Percentiles rank a stretch among this genome's conserved stretches.
Conservation (phyloP, 2,329 filamentous ascomycete species). For the Neofusicoccum kwambonambiense region DNA sequence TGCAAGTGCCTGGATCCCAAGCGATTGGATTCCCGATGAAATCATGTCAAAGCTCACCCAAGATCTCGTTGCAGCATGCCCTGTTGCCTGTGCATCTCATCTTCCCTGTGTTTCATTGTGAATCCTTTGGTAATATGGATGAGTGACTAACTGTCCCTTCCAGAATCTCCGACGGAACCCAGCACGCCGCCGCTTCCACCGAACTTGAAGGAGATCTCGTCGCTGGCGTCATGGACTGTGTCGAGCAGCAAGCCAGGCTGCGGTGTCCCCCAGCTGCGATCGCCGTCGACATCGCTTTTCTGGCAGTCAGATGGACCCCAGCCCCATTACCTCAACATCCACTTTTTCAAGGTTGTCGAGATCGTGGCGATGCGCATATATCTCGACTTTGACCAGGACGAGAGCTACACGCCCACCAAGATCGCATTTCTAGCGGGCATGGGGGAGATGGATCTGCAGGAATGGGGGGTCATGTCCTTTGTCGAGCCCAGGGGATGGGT, state of each 20-base stretch:
- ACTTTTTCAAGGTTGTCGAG: conserved; percentile 79
- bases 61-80: conserved; percentile 8
- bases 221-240: conserved; percentile 79
- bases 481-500: conserved; percentile 86
- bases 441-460: conserved; percentile 85
- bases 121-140: not conserved
- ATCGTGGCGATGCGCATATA: conserved; percentile 78
- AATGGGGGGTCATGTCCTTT: conserved; percentile 79
- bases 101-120: conserved; percentile 1
- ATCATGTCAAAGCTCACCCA: conserved; percentile 1
- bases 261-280: conserved; percentile 72
- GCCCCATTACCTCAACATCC: conserved; percentile 77
- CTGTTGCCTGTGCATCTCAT: not conserved
- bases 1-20: not conserved
- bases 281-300: conserved; percentile 69
- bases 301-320: conserved; percentile 89
- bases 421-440: conserved; percentile 88
- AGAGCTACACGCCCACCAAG: conserved; percentile 94
- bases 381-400: conserved; percentile 88
- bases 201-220: conserved; percentile 76
- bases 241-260: conserved; percentile 79
- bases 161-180: conserved; percentile 1
- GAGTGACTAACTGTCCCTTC: not conserved
- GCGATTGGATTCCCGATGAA: not conserved
- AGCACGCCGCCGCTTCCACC: conserved; percentile 16